These are phyloP conservation scores for Scedosporium apiospermum DNA, from an alignment of 2,329 filamentous ascomycete species.

Conservation along the genomic window DNA sequence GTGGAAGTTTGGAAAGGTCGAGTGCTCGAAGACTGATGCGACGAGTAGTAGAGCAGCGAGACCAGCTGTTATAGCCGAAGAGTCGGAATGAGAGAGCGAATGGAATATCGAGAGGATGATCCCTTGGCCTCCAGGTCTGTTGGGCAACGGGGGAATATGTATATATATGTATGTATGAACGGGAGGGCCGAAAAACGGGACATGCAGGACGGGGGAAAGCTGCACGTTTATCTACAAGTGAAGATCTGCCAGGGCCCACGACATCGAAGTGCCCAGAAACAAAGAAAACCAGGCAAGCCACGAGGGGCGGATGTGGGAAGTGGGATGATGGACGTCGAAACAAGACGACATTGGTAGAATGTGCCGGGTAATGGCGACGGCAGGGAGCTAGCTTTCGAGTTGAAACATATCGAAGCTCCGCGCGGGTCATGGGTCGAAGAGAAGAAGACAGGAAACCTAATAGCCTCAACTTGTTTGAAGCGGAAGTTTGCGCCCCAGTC, in stretches of 20 bases:
- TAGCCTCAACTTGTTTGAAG: not conserved
- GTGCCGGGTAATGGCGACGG: not conserved
- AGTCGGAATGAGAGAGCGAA: not conserved
- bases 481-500: not conserved
- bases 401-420: not conserved
- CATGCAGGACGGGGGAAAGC: not conserved
- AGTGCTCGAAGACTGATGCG: not conserved
- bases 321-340: not conserved
- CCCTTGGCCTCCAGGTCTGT: not conserved
- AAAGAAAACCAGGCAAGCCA: not conserved
- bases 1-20: not conserved
- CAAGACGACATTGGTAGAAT: not conserved
- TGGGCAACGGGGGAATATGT: not conserved
- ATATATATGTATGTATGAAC: not conserved
- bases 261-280: not conserved
- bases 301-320: not conserved
- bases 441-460: not conserved
- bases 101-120: not conserved
- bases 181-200: not conserved
- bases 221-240: constrained; percentile 4
- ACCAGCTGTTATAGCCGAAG: not conserved
- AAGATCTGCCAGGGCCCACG: not conserved
- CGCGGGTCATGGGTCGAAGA: not conserved
- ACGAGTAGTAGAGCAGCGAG: too few relatives aligned
- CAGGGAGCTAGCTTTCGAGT: not conserved